Evolutionary conservation across 495 filamentous ascomycete genomes (phyloP).

Genomic region (Choiromyces venosus): DNA sequence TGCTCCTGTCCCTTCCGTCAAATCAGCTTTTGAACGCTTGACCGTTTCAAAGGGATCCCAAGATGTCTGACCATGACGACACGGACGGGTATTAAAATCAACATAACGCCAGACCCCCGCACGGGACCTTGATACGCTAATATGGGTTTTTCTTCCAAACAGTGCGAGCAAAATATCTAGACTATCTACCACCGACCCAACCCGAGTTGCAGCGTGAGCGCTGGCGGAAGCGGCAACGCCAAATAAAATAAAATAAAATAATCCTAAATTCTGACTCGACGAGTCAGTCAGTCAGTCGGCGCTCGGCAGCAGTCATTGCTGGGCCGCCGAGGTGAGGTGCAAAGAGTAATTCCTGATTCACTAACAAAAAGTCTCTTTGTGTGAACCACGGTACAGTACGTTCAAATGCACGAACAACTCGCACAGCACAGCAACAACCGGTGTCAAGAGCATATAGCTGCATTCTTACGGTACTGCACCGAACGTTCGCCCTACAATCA

Average conservation of each 20-base stretch:
- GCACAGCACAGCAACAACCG: not conserved
- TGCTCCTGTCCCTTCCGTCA: conserved; percentile 28
- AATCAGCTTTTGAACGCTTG: conserved; percentile 32
- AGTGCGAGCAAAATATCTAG: conserved; percentile 14
- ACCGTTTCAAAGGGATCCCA: conserved; percentile 25
- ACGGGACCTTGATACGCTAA: conserved; percentile 32
- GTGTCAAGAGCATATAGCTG: not conserved
- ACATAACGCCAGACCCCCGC: conserved; percentile 36
- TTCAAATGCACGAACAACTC: not conserved
- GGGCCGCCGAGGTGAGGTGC: not conserved
- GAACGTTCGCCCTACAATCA: not conserved
- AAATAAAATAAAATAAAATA: not conserved
- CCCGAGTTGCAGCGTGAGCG: conserved; percentile 13
- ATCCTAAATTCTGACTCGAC: not conserved
- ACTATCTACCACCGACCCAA: conserved; percentile 20
- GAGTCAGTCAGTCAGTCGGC: not conserved
- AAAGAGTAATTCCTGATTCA: not conserved
- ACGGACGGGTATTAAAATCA: conserved; percentile 33
- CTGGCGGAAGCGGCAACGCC: conserved; percentile 22
- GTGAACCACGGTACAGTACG: not conserved
- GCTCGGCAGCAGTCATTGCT: not conserved
- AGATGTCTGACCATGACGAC: conserved; percentile 37
- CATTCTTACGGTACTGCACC: not conserved
- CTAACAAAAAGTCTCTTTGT: not conserved
- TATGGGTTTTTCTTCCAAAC: conserved; percentile 19